Conservation (phyloP, 441 rosid species). For the Adansonia gregorii region DNA sequence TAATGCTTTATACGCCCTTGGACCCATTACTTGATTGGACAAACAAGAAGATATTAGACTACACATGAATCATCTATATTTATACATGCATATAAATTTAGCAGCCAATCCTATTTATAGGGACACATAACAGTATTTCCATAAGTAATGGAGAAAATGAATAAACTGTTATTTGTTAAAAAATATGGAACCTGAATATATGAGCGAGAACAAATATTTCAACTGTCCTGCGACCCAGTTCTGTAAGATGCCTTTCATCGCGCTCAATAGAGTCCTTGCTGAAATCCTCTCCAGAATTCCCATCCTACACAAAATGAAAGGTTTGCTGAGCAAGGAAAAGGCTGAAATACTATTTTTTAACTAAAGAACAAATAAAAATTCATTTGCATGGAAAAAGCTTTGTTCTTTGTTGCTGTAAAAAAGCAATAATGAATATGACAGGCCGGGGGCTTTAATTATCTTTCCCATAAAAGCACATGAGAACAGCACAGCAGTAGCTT, state of each 20-base stretch:
- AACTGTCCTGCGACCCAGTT: constrained; percentile 86
- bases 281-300: constrained; percentile 77
- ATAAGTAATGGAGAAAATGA: background rate
- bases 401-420: background rate
- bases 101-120: background rate
- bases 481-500: background rate
- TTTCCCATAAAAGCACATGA: background rate
- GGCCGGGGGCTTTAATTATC: background rate
- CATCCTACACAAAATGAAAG: constrained; percentile 56
- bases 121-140: constrained; percentile 11
- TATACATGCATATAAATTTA: background rate
- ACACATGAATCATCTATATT: background rate
- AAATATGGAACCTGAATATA: constrained; percentile 71
- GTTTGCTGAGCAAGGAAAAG: constrained; percentile 13
- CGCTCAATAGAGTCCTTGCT: constrained; percentile 76
- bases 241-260: constrained; percentile 93
- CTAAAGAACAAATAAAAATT: background rate
- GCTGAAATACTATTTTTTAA: background rate
- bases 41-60: background rate
- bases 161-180: background rate
- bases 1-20: background rate
- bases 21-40: background rate
- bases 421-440: background rate
- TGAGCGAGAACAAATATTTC: constrained; percentile 91
- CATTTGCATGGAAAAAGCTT: background rate